Base-by-base conservation (phyloP, 1,284 basidiomycete species). In the Athelia psychrophila region DNA sequence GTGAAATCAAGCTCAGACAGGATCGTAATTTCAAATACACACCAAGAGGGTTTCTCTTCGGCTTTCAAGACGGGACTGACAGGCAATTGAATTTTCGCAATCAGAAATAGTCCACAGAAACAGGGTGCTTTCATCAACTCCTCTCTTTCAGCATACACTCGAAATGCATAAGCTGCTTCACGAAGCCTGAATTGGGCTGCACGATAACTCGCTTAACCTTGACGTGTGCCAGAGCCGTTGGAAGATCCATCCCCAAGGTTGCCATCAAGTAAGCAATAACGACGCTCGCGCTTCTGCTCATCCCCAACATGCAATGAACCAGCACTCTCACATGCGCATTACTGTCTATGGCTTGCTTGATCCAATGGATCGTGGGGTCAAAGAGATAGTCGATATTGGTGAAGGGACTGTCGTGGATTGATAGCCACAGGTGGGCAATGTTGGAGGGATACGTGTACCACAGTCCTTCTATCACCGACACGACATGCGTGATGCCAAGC, bases 291-390 rank as follows among this genome's bases (percentile, higher is more conserved):
- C 72, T 75, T 36, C 79, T 64, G 56, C 73, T 76, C 54, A 79
- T 75, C 42, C 79, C 79, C 56, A 76, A 74, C 22, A 75, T 66
- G 60, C 79, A 80, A 59, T 81, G 79, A n/a, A 80, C 74, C 54
- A 76, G 63, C 50, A 72, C 65, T 51, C 44, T 23, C n/a, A 25
- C 47, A 16, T 51, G 27, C 15, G 27, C 36, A 18, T 18, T 19
- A n/a, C 33, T 44, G 8, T 45, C 44, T 10, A 67, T 52, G 16
- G 61, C 62, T 25, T 40, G 47, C 20, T 32, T 47, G 20, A 68
- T 61, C 57, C 64, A 68, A 2, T 36, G 50, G 3, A 61, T 53
- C 19, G 59, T 45, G 20, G 45, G 46, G 50, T 61, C 57, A 48
- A 68, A 56, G 51, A 62, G 57, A 19, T 48, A 52, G 35, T 61